These are phyloP conservation scores for Pythium apleroticum DNA, from an alignment of 352 stramenopile species.

Conservation along the genomic window DNA sequence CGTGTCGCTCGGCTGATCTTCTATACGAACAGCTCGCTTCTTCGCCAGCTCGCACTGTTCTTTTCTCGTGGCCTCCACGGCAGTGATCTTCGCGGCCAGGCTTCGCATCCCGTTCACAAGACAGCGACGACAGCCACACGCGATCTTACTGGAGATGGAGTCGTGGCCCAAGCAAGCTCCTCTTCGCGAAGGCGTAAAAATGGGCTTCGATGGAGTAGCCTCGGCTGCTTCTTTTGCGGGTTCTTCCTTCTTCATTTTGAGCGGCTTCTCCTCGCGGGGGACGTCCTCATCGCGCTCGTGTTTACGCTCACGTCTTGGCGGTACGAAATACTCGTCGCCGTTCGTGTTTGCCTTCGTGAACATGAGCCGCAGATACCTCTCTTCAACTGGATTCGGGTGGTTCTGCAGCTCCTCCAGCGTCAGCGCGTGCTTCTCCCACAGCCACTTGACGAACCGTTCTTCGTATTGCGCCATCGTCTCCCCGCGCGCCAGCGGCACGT, in stretches of 20 bases:
- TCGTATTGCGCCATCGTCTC: slow-evolving; percentile 17
- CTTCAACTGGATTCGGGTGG: slow-evolving; percentile 2
- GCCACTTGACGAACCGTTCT: slow-evolving; percentile 13
- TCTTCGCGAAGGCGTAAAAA: background rate
- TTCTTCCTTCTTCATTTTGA: background rate
- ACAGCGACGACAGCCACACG: slow-evolving; percentile 21
- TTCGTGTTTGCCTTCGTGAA: background rate
- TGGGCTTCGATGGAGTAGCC: background rate
- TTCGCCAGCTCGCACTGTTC: slow-evolving; percentile 38
- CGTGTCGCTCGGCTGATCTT: slow-evolving; percentile 19
- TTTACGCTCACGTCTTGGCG: background rate
- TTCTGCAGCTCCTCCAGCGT: slow-evolving; percentile 2
- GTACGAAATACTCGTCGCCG: background rate
- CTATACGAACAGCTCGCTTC: background rate
- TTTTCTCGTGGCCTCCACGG: slow-evolving; percentile 10
- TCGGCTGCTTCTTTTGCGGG: background rate
- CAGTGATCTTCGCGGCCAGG: slow-evolving; percentile 10
- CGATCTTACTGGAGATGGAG: slow-evolving; percentile 7
- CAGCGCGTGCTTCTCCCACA: background rate
- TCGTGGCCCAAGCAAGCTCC: background rate
- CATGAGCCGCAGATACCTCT: slow-evolving; percentile 7
- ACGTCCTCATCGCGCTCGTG: background rate
- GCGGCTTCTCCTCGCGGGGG: background rate
- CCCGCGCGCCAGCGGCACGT: slow-evolving; percentile 8
- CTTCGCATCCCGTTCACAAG: slow-evolving; percentile 22